Conservation (phyloP, 768 basidiomycete genomes). For the Exsudoporus frostii region DNA sequence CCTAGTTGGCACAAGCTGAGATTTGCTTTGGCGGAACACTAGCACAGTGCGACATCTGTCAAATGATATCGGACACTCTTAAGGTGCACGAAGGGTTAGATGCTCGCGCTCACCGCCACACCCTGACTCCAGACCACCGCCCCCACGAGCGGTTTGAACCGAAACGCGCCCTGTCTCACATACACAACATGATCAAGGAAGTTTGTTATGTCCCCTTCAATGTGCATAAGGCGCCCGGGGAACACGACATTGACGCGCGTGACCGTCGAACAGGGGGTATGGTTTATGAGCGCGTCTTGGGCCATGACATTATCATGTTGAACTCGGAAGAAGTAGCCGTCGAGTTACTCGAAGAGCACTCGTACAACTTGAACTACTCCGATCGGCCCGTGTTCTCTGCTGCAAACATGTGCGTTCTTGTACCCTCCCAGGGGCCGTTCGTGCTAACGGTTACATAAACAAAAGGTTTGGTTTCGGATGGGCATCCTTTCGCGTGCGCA, state of each 20-base stretch:
- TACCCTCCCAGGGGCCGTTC: background rate
- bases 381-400: constrained; percentile 3
- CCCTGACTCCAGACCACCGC: too few species aligned
- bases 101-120: too few species aligned
- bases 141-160: too few species aligned
- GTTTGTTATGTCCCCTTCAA: constrained; percentile 12
- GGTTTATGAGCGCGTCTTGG: constrained; percentile 30
- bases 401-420: constrained; percentile 5
- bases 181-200: constrained; percentile 23
- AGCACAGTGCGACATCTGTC: too few species aligned
- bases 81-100: too few species aligned
- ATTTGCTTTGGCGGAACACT: too few species aligned
- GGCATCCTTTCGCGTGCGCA: constrained; percentile 9
- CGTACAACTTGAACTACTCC: constrained; percentile 53
- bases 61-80: too few species aligned
- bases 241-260: background rate
- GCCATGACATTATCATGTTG: constrained; percentile 47
- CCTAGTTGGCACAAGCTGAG: too few species aligned
- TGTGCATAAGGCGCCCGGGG: background rate
- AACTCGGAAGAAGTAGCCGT: constrained; percentile 44
- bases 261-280: background rate
- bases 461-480: constrained; percentile 21
- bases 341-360: constrained; percentile 50
- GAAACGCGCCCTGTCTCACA: too few species aligned
- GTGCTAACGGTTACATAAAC: background rate